Evolutionary conservation across 164 flowering plant genomes (phyloP), one percentile per base, ranked within the genome.

Genomic region (Saururus chinensis): DNA sequence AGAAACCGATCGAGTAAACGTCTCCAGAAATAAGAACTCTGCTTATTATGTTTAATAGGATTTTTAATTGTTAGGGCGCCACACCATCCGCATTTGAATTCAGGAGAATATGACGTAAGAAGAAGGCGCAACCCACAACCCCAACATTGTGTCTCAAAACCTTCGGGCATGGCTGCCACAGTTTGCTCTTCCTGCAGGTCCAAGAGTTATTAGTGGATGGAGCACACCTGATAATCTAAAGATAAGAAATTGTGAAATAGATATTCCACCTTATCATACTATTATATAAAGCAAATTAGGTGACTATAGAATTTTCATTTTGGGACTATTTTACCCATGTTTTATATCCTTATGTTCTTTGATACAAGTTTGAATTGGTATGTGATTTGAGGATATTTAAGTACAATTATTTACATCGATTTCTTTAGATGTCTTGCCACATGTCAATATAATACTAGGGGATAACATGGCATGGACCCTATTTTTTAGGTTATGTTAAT

Each of bases 61-160:
- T 79, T 82, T 66, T 68, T 77, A 53, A 82, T 76, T 19, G 96
- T 93, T 66, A 93, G 77, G 37, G 99, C 99, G 59, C 99, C 99
- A 80, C 99, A 93, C 99, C 99, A 93, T 52, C 92, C 91, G 72
- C 99, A 93, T 71, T 87, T 93, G 80, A 82, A 93, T 68, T 84
- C 53, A 57, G 84, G 83, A 13, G 86, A 66, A 60, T 66, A 65
- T 37, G 92, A 79, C 52, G 99, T 78, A 73, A 85, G 84, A 66
- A 80, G 71, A 69, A 90, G 84, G 30, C 78, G 88, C 67, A 85
- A 67, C 40, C 95, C 97, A 76, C 99, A 93, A 24, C 97, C 99
- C 99, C 99, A 93, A 63, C 99, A 93, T 23, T 71, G 76, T 49
- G 80, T 65, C 63, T 83, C 96, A 65, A 64, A 64, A 52, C 79